These are phyloP conservation scores for Arachis stenosperma DNA, from an alignment of 306 rosid genomes.

Conservation along the genomic window DNA sequence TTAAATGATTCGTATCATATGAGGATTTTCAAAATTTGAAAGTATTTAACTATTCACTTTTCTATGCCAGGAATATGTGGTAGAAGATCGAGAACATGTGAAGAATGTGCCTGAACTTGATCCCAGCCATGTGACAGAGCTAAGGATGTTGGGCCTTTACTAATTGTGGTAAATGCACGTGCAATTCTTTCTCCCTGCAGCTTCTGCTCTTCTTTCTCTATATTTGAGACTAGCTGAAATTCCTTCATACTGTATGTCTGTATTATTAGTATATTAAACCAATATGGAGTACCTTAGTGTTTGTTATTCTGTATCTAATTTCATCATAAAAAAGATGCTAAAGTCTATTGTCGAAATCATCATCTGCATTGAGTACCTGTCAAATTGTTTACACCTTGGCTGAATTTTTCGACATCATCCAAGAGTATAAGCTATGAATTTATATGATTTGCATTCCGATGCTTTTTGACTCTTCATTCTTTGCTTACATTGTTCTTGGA, in stretches of 20 bases:
- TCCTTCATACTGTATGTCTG: conserved; percentile 6
- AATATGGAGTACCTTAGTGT: not conserved
- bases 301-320: conserved; percentile 2
- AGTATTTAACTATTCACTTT: conserved; percentile 31
- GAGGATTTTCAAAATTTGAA: conserved; percentile 5
- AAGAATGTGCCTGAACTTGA: conserved; percentile 81
- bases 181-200: conserved; percentile 21
- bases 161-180: conserved; percentile 51
- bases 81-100: conserved; percentile 61
- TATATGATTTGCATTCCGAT: conserved; percentile 10
- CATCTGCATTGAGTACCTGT: conserved; percentile 8
- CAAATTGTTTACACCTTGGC: conserved; percentile 19
- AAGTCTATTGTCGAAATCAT: conserved; percentile 21
- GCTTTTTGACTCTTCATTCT: conserved; percentile 18
- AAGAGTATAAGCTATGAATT: not conserved
- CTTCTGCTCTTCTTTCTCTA: conserved; percentile 19
- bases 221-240: conserved; percentile 29
- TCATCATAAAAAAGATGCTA: not conserved
- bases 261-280: not conserved
- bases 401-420: conserved; percentile 19
- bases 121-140: conserved; percentile 87
- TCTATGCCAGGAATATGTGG: conserved; percentile 81
- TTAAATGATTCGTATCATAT: not conserved
- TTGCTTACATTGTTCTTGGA: not conserved
- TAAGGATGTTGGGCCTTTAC: conserved; percentile 95